These are phyloP conservation scores for Pseudocercospora macadamiae DNA, from an alignment of 2,329 filamentous ascomycete species.

Conservation along the genomic window DNA sequence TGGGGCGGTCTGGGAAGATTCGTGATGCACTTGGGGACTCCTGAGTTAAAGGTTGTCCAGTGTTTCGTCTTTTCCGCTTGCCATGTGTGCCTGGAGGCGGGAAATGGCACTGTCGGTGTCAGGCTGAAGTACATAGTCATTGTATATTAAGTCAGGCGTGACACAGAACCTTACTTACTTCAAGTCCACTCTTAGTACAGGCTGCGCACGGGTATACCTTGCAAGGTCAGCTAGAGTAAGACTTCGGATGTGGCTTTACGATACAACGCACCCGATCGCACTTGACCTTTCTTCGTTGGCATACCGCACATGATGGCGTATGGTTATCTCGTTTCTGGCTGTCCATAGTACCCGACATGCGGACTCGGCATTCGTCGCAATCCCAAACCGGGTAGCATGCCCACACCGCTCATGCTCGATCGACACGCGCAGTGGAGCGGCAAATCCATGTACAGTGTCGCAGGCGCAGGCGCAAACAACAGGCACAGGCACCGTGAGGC, in stretches of 20 bases:
- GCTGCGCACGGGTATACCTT: conserved; percentile 28
- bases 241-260: not conserved
- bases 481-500: too few species aligned
- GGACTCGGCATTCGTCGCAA: not conserved
- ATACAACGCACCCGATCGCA: conserved; percentile 25
- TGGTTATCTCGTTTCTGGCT: conserved; percentile 29
- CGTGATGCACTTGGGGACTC: conserved; percentile 12
- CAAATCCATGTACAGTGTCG: not conserved
- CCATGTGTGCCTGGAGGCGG: conserved; percentile 21
- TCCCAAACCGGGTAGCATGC: not conserved
- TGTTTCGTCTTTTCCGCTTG: conserved; percentile 26
- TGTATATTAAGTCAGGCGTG: too few species aligned
- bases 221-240: not conserved
- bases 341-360: conserved; percentile 4
- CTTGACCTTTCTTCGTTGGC: conserved; percentile 32
- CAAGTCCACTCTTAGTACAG: conserved; percentile 30
- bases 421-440: not conserved
- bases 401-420: not conserved
- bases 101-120: conserved; percentile 13
- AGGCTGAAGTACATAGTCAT: not conserved
- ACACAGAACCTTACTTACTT: not conserved
- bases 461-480: not conserved
- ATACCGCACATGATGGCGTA: conserved; percentile 33
- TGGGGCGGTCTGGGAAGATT: conserved; percentile 16
- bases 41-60: conserved; percentile 15